phyloP scores from a whole-genome alignment of 2,329 filamentous ascomycete genomes.

The Pseudogymnoascus sp. region DNA sequence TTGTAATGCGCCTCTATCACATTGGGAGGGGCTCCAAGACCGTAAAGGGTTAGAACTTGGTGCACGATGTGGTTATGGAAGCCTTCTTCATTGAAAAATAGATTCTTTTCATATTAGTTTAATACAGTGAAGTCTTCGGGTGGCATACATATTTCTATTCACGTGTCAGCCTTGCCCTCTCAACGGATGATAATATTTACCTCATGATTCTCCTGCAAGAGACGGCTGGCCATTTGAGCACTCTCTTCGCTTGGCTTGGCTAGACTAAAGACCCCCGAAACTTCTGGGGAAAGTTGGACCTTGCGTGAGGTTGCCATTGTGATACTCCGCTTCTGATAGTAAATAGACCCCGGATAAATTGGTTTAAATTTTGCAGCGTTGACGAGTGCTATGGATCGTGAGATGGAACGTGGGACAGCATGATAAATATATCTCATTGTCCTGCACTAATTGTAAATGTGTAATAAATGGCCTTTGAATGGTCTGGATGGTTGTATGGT shows the following conservation, averaged over 20 bases:
- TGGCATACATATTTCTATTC: slow-evolving; percentile 1
- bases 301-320: slow-evolving; percentile 30
- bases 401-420: not conserved
- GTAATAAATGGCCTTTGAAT: not conserved
- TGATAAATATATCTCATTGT: slow-evolving; percentile 1
- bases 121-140: slow-evolving; percentile 20
- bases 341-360: not conserved
- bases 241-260: slow-evolving; percentile 48
- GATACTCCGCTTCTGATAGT: not conserved
- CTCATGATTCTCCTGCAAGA: slow-evolving; percentile 72
- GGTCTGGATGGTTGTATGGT: not conserved
- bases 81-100: slow-evolving; percentile 69
- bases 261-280: slow-evolving; percentile 45
- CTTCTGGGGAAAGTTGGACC: slow-evolving; percentile 41
- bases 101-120: slow-evolving; percentile 64
- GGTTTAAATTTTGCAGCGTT: not conserved
- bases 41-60: slow-evolving; percentile 69
- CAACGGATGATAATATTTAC: slow-evolving; percentile 25
- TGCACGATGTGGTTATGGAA: slow-evolving; percentile 85
- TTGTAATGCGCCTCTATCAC: slow-evolving; percentile 60
- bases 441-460: not conserved
- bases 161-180: slow-evolving; percentile 10
- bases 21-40: slow-evolving; percentile 58
- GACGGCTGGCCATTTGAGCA: slow-evolving; percentile 55
- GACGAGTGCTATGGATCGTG: not conserved